A percentile compares a stretch with the other conserved stretches of the same genome.
These are phyloP conservation scores for Sphaerulina populicola DNA, from an alignment of 2,329 filamentous ascomycete species.

Conservation along the genomic window DNA sequence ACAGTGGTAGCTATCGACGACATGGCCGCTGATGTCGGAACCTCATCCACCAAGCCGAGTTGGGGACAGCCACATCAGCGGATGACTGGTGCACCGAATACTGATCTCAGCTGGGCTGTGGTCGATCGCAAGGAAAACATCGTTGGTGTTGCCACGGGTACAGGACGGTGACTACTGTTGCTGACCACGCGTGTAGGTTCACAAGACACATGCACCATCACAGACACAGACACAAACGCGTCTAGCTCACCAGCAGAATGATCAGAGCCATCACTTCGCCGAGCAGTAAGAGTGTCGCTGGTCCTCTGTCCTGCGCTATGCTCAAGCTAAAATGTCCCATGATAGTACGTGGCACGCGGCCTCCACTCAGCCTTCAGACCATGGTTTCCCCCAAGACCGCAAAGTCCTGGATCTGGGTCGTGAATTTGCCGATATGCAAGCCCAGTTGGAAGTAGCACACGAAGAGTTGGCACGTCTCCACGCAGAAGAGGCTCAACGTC, in stretches of 20 bases:
- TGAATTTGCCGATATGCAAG: background rate
- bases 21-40: constrained; percentile 18
- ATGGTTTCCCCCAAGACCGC: background rate
- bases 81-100: constrained; percentile 6
- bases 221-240: background rate
- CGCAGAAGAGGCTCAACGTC: background rate
- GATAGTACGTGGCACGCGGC: background rate
- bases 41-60: constrained; percentile 7
- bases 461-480: background rate
- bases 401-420: background rate
- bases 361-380: too few relatives aligned
- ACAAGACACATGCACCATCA: background rate
- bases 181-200: background rate
- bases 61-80: constrained; percentile 9
- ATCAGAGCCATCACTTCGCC: constrained; percentile 19
- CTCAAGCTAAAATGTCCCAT: background rate
- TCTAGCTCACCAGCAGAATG: constrained; percentile 10
- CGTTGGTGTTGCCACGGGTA: background rate
- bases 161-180: background rate
- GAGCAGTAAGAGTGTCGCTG: constrained; percentile 15
- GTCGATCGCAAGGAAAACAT: background rate
- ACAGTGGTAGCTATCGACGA: constrained; percentile 3
- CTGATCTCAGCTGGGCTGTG: background rate
- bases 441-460: background rate
- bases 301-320: background rate